Evolutionary conservation across 2,329 filamentous ascomycete species (phyloP).

Genomic region (Lachnellula arida): DNA sequence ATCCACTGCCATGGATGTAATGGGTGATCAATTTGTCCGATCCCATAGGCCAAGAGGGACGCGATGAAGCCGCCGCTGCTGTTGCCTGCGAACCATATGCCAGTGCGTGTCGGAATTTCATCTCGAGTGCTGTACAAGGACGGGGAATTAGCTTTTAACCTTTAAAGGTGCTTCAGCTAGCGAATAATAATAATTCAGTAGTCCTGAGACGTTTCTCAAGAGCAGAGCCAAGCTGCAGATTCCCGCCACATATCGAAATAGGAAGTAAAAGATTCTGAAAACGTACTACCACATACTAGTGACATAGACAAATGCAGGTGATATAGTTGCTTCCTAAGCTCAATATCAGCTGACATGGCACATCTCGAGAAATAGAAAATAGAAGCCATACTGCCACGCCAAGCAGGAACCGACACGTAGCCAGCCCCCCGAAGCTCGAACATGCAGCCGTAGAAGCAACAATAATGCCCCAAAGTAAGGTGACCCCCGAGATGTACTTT

Average conservation of each 20-base stretch:
- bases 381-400: constrained; percentile 39
- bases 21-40: constrained; percentile 47
- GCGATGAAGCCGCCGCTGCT: constrained; percentile 46
- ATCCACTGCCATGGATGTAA: constrained; percentile 53
- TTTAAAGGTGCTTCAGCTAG: too few relatives aligned
- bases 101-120: constrained; percentile 54
- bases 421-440: constrained; percentile 45
- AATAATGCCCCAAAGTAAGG: constrained; percentile 33
- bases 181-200: too few relatives aligned
- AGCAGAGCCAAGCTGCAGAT: not conserved
- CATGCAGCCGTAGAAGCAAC: constrained; percentile 45
- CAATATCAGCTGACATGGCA: not conserved
- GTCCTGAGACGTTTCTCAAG: too few relatives aligned
- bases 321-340: constrained; percentile 43
- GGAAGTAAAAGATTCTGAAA: not conserved
- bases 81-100: constrained; percentile 57
- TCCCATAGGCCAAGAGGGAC: constrained; percentile 49
- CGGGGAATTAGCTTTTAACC: too few relatives aligned
- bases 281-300: constrained; percentile 34
- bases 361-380: not conserved
- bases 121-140: constrained; percentile 42
- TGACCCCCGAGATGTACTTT: constrained; percentile 46
- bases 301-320: constrained; percentile 50
- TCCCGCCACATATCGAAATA: constrained; percentile 26
- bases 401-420: constrained; percentile 45